A percentile compares a stretch with the other conserved stretches of the same genome.
phyloP scores from a whole-genome alignment of 202 grass and related monocot genomes.

The Schoenoplectus triqueter region DNA sequence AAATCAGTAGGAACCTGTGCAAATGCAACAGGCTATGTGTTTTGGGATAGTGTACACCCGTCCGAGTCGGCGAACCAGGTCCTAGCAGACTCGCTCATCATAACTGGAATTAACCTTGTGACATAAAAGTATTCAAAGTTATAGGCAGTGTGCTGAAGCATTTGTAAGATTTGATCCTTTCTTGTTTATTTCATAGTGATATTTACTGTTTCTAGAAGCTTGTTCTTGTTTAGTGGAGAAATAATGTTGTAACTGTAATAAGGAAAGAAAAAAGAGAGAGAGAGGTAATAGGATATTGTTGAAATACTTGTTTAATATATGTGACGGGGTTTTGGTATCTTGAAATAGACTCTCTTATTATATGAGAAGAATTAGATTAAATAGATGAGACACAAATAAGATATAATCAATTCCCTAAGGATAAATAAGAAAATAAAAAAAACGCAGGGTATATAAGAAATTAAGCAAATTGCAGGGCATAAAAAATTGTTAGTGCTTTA shows the following conservation, averaged over 20 bases:
- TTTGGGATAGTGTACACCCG: slow-evolving; percentile 95
- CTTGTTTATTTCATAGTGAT: background rate
- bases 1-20: slow-evolving; percentile 86
- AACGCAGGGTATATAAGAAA: no score
- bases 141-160: background rate
- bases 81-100: slow-evolving; percentile 63
- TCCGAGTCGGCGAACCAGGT: slow-evolving; percentile 84
- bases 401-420: no score
- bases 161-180: slow-evolving; percentile 20
- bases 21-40: slow-evolving; percentile 80
- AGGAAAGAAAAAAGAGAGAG: background rate
- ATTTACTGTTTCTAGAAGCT: slow-evolving; percentile 30
- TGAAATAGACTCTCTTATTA: background rate
- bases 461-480: no score
- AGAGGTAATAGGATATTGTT: background rate
- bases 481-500: no score
- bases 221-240: background rate
- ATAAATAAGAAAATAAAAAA: no score
- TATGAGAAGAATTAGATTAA: background rate
- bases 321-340: background rate
- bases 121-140: slow-evolving; percentile 36
- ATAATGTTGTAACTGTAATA: slow-evolving; percentile 25
- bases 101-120: slow-evolving; percentile 59
- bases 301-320: background rate
- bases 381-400: background rate